These are phyloP conservation scores for Cantharellus anzutake DNA, from an alignment of 768 basidiomycete species.

Conservation along the genomic window DNA sequence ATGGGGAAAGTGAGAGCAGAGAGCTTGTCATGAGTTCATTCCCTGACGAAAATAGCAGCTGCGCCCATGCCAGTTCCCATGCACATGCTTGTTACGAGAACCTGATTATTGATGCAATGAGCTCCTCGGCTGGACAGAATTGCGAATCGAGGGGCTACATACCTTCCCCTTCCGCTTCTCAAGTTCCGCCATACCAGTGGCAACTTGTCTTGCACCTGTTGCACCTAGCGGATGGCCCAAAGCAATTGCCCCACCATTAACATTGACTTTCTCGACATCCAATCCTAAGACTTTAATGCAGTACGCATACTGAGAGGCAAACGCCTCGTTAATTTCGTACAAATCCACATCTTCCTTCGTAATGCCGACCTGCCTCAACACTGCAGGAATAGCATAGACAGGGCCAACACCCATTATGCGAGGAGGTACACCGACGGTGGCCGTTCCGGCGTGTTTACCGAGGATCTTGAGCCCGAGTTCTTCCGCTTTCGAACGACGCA, in stretches of 20 bases:
- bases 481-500: conserved; percentile 65
- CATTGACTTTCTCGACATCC: conserved; percentile 51
- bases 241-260: conserved; percentile 84
- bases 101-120: conserved; percentile 18
- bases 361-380: conserved; percentile 46
- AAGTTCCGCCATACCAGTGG: conserved; percentile 48
- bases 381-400: conserved; percentile 62
- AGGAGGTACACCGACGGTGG: conserved; percentile 41
- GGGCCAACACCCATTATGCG: conserved; percentile 85
- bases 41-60: conserved; percentile 50
- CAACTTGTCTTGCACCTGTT: conserved; percentile 73
- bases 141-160: background rate
- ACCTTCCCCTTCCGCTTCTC: conserved; percentile 15
- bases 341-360: conserved; percentile 52
- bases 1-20: too few species aligned
- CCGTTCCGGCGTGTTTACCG: conserved; percentile 60
- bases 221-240: conserved; percentile 33
- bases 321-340: conserved; percentile 87
- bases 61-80: conserved; percentile 77
- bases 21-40: conserved; percentile 11
- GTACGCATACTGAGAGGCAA: conserved; percentile 70
- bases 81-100: conserved; percentile 81
- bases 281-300: conserved; percentile 46
- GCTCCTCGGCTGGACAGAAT: background rate
- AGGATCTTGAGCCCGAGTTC: conserved; percentile 50